Evolutionary conservation across 164 flowering plant species (phyloP), one percentile per base, ranked within the genome.

Genomic region (Tetrastigma voinierianum): DNA sequence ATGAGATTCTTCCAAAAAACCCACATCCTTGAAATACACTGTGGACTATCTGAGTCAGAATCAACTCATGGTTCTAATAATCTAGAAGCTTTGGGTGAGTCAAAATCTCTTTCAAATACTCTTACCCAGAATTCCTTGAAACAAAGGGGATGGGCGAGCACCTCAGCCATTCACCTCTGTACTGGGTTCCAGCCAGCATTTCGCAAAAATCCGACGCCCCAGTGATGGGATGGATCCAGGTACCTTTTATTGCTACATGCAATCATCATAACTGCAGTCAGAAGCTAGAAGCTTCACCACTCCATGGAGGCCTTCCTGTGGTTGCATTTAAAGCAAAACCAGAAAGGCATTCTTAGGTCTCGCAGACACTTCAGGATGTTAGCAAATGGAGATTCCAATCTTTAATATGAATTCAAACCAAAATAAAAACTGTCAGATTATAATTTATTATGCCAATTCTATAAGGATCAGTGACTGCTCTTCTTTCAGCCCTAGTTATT

Each of bases 231-330:
- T 14, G 89, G 89, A 83, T 67, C 57, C 53, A 4, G 89, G 91
- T 2, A n/a, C 48, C 9, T 76, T 75, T 76, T 75, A 9, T 77
- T 21, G 40, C 83, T 55, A 16, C 74, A 68, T 0, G 84, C 86
- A 46, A 87, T 83, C 75, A 72, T 82, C 48, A 78, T 56, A 45
- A 84, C 51, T n/a, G 81, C 72, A 9, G 82, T 78, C 73, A 78
- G 54, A 78, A 77, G 67, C 76, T 74, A 9, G 73, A 69, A 25
- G 61, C 19, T 19, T 69, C 57, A 11, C 57, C 75, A 0, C 60
- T 62, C 88, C 88, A 86, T 0, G 93, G 88, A 44, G 80, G 74
- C 57, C 65, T 71, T 3, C 90, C 90, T 0, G 85, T 83, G 7
- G 83, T n/a, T n/a, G n/a, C n/a, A n/a, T n/a, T n/a, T n/a, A n/a